phyloP scores from a whole-genome alignment of 2,329 filamentous ascomycete genomes.

The Volutella citrinella region DNA sequence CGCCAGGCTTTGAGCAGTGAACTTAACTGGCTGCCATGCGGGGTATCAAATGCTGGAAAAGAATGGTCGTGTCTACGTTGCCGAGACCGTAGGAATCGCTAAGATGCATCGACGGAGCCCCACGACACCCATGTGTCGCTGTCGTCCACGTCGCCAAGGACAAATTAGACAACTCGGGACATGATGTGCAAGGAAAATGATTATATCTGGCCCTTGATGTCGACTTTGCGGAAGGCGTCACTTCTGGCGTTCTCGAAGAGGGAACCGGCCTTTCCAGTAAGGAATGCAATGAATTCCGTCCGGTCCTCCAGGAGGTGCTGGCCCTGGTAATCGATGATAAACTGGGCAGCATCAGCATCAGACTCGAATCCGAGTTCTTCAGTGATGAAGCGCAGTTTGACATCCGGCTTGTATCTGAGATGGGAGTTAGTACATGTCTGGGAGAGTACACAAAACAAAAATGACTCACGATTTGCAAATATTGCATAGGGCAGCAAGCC shows the following conservation, averaged over 20 bases:
- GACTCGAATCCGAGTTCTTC: constrained; percentile 96
- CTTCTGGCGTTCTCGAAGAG: constrained; percentile 73
- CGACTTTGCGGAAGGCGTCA: constrained; percentile 79
- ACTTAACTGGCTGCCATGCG: too few species aligned
- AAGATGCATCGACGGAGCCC: too few species aligned
- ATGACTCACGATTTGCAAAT: constrained; percentile 88
- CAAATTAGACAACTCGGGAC: too few species aligned
- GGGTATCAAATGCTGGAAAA: too few species aligned
- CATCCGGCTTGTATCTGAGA: constrained; percentile 82
- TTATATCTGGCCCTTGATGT: constrained; percentile 97
- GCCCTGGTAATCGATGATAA: constrained; percentile 78
- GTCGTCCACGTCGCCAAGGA: too few species aligned
- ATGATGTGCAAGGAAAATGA: constrained; percentile 12
- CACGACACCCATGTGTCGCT: too few species aligned
- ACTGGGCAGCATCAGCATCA: constrained; percentile 85
- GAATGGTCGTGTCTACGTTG: too few species aligned
- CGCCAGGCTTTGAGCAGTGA: too few species aligned
- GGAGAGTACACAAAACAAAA: neutral
- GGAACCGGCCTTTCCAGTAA: constrained; percentile 68
- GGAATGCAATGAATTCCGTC: constrained; percentile 68
- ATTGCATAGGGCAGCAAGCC: constrained; percentile 82
- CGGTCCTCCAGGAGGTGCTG: constrained; percentile 75
- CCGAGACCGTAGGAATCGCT: too few species aligned
- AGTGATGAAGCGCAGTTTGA: constrained; percentile 87
- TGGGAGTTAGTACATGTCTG: constrained; percentile 41